These are phyloP conservation scores for Porogramme epimiltina DNA, from an alignment of 1,284 basidiomycete species.

Conservation along the genomic window DNA sequence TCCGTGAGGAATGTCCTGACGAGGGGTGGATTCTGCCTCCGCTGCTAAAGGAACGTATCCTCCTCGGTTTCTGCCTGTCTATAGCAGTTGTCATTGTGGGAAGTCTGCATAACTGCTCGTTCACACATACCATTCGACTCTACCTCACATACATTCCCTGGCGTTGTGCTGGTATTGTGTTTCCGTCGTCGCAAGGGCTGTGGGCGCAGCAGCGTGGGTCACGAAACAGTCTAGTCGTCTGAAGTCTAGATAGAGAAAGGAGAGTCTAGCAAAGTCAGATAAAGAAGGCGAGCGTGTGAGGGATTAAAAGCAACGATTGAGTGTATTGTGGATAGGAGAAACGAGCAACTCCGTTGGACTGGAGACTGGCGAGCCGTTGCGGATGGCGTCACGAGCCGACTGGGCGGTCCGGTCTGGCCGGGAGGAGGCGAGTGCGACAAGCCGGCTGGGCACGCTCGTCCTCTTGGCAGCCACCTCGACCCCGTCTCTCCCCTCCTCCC, in stretches of 20 bases:
- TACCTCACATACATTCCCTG: neutral
- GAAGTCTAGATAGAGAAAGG: no score
- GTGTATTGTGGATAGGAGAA: no score
- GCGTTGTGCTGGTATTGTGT: no score
- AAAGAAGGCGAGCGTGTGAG: no score
- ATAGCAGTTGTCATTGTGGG: neutral
- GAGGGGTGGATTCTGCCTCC: constrained; percentile 2
- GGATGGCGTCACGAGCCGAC: no score
- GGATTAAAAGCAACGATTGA: no score
- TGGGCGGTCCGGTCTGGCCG: neutral
- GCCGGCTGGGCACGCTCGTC: neutral
- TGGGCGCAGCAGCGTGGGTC: no score
- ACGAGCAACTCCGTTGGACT: no score
- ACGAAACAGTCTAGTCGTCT: no score
- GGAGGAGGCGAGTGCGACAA: neutral
- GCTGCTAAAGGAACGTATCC: constrained; percentile 16
- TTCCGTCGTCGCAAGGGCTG: no score
- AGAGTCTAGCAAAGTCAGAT: no score
- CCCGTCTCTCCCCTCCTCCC: neutral
- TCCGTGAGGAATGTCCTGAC: constrained; percentile 20
- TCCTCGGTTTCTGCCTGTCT: constrained; percentile 7
- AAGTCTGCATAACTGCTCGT: neutral
- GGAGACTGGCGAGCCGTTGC: no score
- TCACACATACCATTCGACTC: constrained; percentile 1
- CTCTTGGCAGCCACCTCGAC: neutral